phyloP scores from a whole-genome alignment of 352 stramenopile genomes.

The Paralagenidium karlingii region DNA sequence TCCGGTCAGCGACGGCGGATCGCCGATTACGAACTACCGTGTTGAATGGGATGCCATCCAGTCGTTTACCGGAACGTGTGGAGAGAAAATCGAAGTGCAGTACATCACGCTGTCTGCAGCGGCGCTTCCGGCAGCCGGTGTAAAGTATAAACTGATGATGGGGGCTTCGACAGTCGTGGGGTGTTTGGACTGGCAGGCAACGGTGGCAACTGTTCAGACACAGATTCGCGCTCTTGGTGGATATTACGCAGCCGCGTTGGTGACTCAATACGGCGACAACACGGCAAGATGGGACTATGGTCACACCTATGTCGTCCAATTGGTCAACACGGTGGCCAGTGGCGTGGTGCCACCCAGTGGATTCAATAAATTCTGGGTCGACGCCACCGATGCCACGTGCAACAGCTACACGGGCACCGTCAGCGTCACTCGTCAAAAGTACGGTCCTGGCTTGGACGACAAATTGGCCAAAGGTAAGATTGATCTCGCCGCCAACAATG shows the following conservation, averaged over 20 bases:
- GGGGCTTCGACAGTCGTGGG: conserved; percentile 9
- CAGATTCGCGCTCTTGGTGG: conserved; percentile 13
- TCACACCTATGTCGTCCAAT: conserved; percentile 44
- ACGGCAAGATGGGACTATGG: conserved; percentile 53
- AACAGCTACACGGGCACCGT: conserved; percentile 14
- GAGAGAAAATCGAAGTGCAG: conserved; percentile 59
- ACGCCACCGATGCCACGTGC: conserved; percentile 14
- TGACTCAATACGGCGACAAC: conserved; percentile 32
- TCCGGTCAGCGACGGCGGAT: conserved; percentile 72
- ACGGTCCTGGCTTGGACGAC: conserved; percentile 36
- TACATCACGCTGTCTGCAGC: conserved; percentile 16
- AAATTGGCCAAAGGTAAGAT: conserved; percentile 40
- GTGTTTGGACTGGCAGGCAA: conserved; percentile 25
- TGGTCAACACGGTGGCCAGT: conserved; percentile 26
- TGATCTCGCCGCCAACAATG: not conserved
- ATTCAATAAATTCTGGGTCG: conserved; percentile 20
- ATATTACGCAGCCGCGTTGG: conserved; percentile 13
- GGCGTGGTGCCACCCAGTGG: conserved; percentile 15
- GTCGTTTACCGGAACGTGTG: conserved; percentile 76
- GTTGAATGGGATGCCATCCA: conserved; percentile 91
- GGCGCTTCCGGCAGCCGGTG: conserved; percentile 1
- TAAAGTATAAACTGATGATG: conserved; percentile 17
- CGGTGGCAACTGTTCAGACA: conserved; percentile 7
- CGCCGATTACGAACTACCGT: conserved; percentile 70
- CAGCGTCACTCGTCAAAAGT: conserved; percentile 16